Evolutionary conservation across 345 rosid species (phyloP).

Genomic region (Microcos paniculata): DNA sequence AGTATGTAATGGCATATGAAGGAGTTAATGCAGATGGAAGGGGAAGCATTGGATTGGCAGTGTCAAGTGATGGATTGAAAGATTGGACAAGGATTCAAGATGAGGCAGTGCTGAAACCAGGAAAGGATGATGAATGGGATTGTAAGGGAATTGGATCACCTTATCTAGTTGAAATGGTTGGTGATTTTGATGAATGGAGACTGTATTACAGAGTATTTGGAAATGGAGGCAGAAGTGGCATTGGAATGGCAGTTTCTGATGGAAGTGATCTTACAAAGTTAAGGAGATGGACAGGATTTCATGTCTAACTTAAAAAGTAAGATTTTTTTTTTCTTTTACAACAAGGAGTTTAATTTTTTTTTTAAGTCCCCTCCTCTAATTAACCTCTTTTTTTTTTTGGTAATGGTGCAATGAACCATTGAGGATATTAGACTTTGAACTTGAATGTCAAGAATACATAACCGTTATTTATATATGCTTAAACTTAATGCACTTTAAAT

Average conservation of each 20-base stretch:
- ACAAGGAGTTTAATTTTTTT: too few species aligned
- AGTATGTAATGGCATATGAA: constrained; percentile 72
- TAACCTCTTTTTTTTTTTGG: too few species aligned
- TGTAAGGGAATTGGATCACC: constrained; percentile 64
- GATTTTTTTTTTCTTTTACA: too few species aligned
- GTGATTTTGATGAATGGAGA: constrained; percentile 64
- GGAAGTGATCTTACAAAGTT: constrained; percentile 49
- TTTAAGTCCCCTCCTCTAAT: too few species aligned
- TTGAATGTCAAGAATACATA: too few species aligned
- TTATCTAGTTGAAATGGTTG: constrained; percentile 63
- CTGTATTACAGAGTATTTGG: constrained; percentile 68
- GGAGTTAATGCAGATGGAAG: constrained; percentile 48
- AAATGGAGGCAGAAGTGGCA: constrained; percentile 58
- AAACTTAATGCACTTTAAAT: too few species aligned
- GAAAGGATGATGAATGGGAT: constrained; percentile 61
- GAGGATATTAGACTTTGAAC: too few species aligned
- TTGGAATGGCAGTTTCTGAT: constrained; percentile 63
- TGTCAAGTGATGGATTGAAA: constrained; percentile 57
- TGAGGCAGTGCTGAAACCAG: constrained; percentile 40
- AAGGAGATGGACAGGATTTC: constrained; percentile 57
- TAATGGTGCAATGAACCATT: too few species aligned
- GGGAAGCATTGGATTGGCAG: constrained; percentile 59
- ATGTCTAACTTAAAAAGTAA: constrained; percentile 24
- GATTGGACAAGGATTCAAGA: constrained; percentile 54
- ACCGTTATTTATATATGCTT: too few species aligned